Conservation (phyloP, 2,329 filamentous ascomycete genomes). For the Penicillium thymicola region DNA sequence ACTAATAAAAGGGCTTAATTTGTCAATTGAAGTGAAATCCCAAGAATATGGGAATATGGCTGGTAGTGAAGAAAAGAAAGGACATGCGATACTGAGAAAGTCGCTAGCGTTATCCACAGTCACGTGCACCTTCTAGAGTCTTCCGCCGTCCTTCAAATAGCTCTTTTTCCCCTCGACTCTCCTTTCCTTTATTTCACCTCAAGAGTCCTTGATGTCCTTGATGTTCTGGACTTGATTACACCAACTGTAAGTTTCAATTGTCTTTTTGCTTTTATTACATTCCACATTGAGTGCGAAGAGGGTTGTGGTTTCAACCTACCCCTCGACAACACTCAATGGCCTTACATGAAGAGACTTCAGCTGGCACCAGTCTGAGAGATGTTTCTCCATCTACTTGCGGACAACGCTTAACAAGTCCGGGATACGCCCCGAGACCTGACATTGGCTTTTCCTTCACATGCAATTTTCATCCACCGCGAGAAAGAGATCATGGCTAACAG, state of each 20-base stretch:
- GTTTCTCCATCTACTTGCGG: conserved; percentile 55
- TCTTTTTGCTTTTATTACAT: conserved; percentile 1
- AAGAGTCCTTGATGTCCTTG: conserved; percentile 8
- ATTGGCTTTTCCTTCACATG: conserved; percentile 10
- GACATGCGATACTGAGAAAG: neutral
- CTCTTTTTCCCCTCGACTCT: conserved; percentile 17
- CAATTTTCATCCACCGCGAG: neutral
- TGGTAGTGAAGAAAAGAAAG: neutral
- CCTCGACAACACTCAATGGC: conserved; percentile 8
- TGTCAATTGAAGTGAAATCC: neutral
- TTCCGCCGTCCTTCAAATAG: conserved; percentile 34
- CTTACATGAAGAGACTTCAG: conserved; percentile 56
- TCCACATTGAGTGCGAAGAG: neutral
- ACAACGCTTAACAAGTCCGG: conserved; percentile 54
- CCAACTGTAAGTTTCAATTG: conserved; percentile 20
- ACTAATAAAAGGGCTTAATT: neutral
- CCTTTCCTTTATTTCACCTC: conserved; percentile 13
- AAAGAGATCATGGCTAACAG: conserved; percentile 10
- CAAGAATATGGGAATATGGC: neutral
- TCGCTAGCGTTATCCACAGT: conserved; percentile 8
- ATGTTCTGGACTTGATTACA: conserved; percentile 6
- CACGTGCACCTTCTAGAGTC: conserved; percentile 39
- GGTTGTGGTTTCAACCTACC: conserved; percentile 3
- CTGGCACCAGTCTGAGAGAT: conserved; percentile 67
- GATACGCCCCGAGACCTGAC: conserved; percentile 41